These are phyloP conservation scores for Pistacia atlantica DNA, from an alignment of 345 rosid species.

Conservation along the genomic window DNA sequence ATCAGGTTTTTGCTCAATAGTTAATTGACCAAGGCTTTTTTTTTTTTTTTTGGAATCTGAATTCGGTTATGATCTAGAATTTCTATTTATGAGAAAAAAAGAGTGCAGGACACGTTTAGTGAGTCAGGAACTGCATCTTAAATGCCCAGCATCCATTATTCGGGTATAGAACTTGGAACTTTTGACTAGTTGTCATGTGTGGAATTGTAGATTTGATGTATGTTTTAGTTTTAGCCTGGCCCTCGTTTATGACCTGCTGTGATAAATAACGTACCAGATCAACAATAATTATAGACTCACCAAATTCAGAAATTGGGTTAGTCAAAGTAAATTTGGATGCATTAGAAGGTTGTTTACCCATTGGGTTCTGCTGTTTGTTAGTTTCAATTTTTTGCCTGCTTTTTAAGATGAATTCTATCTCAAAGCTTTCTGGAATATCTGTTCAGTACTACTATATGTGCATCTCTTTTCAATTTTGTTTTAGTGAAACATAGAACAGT, in stretches of 20 bases:
- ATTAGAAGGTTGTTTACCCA: background rate
- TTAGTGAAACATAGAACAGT: background rate
- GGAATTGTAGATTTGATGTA: background rate
- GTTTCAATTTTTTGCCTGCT: background rate
- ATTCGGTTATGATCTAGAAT: background rate
- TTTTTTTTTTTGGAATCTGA: background rate
- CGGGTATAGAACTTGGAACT: background rate
- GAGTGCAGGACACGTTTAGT: background rate
- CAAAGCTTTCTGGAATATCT: background rate
- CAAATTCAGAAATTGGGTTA: background rate
- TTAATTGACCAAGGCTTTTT: background rate
- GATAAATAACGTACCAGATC: background rate
- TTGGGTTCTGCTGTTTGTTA: conserved; percentile 1
- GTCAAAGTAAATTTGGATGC: background rate
- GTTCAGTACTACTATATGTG: background rate
- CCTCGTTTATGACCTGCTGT: background rate
- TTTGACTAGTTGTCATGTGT: background rate
- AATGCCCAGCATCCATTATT: background rate
- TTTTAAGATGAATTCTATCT: background rate
- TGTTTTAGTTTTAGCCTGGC: background rate
- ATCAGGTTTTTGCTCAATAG: background rate
- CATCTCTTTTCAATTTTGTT: background rate
- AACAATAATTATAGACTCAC: background rate
- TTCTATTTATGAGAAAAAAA: background rate
- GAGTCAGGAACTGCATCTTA: background rate